These are phyloP conservation scores for Pseudoneurospora amorphoporcata DNA, from an alignment of 495 filamentous ascomycete genomes.

Conservation along the genomic window DNA sequence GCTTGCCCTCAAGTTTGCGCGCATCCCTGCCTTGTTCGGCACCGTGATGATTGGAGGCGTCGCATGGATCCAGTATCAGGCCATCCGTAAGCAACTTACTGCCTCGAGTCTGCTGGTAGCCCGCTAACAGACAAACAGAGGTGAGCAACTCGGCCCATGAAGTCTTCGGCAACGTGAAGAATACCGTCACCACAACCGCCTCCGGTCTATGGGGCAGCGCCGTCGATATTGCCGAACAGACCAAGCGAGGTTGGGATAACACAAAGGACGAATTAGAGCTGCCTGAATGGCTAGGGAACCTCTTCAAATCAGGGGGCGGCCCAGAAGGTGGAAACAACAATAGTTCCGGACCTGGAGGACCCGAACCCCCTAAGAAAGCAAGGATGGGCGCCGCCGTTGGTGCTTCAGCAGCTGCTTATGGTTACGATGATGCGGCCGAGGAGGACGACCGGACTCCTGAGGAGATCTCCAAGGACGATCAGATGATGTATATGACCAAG, in stretches of 20 bases:
- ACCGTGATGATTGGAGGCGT: constrained; percentile 76
- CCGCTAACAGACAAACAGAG: constrained; percentile 39
- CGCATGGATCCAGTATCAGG: constrained; percentile 94
- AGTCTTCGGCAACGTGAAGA: constrained; percentile 58
- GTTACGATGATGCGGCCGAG: constrained; percentile 61
- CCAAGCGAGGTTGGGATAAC: constrained; percentile 67
- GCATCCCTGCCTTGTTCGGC: constrained; percentile 84
- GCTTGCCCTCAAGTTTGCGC: constrained; percentile 74
- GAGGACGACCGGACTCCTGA: constrained; percentile 51
- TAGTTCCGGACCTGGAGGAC: constrained; percentile 33
- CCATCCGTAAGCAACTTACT: constrained; percentile 55
- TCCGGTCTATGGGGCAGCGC: constrained; percentile 56
- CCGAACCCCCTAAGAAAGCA: constrained; percentile 50
- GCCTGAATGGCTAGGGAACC: constrained; percentile 77
- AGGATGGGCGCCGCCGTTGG: constrained; percentile 45
- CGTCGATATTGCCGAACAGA: constrained; percentile 65
- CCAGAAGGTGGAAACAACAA: constrained; percentile 26
- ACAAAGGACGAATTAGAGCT: constrained; percentile 69
- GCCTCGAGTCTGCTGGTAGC: not conserved
- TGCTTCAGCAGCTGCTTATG: constrained; percentile 65
- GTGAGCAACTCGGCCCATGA: constrained; percentile 83
- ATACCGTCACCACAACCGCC: constrained; percentile 56
- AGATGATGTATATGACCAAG: constrained; percentile 98
- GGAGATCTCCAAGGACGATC: constrained; percentile 74
- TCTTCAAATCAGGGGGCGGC: constrained; percentile 51